These are phyloP conservation scores for Polymyxa betae DNA, from an alignment of 208 protist genomes.

Conservation along the genomic window DNA sequence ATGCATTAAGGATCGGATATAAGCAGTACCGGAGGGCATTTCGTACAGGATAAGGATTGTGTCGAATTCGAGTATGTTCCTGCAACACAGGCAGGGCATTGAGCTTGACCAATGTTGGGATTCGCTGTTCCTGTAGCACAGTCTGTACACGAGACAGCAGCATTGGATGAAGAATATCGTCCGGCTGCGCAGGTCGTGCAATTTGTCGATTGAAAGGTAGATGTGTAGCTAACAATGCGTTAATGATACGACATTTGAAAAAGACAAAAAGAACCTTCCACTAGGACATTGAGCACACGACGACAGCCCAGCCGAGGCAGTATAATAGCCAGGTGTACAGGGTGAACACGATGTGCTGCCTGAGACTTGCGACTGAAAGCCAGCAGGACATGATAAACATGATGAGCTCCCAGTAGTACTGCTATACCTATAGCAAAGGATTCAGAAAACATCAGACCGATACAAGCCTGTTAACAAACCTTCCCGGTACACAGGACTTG, in stretches of 20 bases:
- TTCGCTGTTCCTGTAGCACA: not conserved
- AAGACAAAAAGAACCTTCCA: conserved; percentile 32
- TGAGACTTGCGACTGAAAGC: not conserved
- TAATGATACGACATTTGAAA: conserved; percentile 16
- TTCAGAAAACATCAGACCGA: not conserved
- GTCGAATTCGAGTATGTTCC: not conserved
- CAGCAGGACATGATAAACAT: not conserved
- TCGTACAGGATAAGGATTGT: not conserved
- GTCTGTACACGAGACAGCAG: not conserved
- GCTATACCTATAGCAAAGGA: not conserved
- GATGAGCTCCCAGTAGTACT: not conserved
- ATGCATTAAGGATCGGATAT: not conserved
- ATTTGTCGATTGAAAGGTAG: not conserved
- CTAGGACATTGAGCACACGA: conserved; percentile 13
- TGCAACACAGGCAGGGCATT: not conserved
- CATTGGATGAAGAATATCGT: not conserved
- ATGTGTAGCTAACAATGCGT: not conserved
- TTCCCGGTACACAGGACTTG: not conserved
- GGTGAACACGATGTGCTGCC: not conserved
- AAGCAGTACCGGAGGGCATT: not conserved
- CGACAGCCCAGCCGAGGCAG: not conserved
- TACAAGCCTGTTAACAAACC: not conserved
- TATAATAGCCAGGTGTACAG: conserved; percentile 11
- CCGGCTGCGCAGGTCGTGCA: conserved; percentile 28
- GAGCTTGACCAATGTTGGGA: not conserved